These are phyloP conservation scores for Hymenochaete sp. DNA, from an alignment of 1,284 basidiomycete species.

Conservation along the genomic window DNA sequence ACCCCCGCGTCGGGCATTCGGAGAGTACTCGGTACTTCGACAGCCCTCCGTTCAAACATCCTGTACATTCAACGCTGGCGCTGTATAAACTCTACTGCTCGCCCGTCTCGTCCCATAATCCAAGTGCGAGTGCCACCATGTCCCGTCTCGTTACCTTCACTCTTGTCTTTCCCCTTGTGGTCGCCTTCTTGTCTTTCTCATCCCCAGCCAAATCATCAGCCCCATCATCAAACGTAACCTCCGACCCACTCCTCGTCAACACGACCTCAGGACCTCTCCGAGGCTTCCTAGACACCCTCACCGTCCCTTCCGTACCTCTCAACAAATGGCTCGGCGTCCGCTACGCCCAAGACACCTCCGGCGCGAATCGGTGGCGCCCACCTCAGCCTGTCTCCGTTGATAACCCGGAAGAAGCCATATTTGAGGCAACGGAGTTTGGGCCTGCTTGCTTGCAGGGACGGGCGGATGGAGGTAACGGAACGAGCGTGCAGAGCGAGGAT, in stretches of 20 bases:
- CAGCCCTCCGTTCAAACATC: no score
- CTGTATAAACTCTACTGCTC: no score
- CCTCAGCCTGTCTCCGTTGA: constrained; percentile 26
- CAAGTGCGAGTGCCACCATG: no score
- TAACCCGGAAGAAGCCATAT: constrained; percentile 20
- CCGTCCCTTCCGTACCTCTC: constrained; percentile 26
- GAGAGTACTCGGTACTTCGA: no score
- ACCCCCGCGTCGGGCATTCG: no score
- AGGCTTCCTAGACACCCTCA: constrained; percentile 29
- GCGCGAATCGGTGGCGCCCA: constrained; percentile 33
- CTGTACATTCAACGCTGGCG: no score
- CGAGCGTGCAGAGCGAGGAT: constrained; percentile 35
- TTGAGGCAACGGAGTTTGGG: constrained; percentile 33
- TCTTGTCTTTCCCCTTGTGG: no score
- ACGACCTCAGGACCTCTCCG: constrained; percentile 29
- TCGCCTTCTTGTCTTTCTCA: no score
- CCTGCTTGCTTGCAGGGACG: constrained; percentile 36
- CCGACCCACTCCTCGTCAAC: constrained; percentile 16
- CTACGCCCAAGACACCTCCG: constrained; percentile 33
- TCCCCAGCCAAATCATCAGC: no score
- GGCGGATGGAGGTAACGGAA: constrained; percentile 33
- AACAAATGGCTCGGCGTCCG: constrained; percentile 35
- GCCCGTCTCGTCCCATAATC: no score
- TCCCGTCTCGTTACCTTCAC: no score
- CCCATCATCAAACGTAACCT: no score